Evolutionary conservation across 129 eudicot genomes (phyloP), one percentile per base, ranked within the genome.

Genomic region (Tagetes patula): DNA sequence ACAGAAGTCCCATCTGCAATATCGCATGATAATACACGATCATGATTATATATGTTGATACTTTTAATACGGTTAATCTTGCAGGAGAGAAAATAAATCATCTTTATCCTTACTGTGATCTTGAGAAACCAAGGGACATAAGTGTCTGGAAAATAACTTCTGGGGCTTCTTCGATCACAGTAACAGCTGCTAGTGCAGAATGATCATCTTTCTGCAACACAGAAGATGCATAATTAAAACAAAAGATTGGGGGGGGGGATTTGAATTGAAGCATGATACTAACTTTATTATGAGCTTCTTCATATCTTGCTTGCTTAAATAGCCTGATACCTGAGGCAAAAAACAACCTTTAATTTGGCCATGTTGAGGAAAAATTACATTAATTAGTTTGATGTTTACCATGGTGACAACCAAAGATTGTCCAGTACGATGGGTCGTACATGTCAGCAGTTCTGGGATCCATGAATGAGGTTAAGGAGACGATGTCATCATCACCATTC

Each of bases 1-100:
- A 82, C 89, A 90, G 73, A 87, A 87, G 80, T 90, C 96, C 96
- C 96, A 90, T 80, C 96, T 90, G 95, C 89, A 88, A 70, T 40
- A 65, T 52, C 38, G 52, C 58, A 76, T 69, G 62, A 3, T 69
- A 8, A 67, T 55, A 55, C 37, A 65, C 65, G 53, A 50, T 64
- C 13, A 39, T 39, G n/a, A 48, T 12, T 33, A 65, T 31, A 20
- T 46, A 69, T 32, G 4, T 8, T 36, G 9, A 14, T 8, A 20
- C 54, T 31, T 41, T 43, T 41, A 9, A 67, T 8, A 43, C 9
- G 56, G 1, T 4, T 45, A 69, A 69, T 62, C 31, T 5, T 37
- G 37, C 1, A 14, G 36, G 34, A 14, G 30, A 59, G 1, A 12
- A 27, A 14, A 12, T 49, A n/a, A 64, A n/a, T 61, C 20, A 31